A percentile compares a stretch with the other conserved stretches of the same genome.
Evolutionary conservation across 345 rosid genomes (phyloP).

Genomic region (Kernera saxatilis): DNA sequence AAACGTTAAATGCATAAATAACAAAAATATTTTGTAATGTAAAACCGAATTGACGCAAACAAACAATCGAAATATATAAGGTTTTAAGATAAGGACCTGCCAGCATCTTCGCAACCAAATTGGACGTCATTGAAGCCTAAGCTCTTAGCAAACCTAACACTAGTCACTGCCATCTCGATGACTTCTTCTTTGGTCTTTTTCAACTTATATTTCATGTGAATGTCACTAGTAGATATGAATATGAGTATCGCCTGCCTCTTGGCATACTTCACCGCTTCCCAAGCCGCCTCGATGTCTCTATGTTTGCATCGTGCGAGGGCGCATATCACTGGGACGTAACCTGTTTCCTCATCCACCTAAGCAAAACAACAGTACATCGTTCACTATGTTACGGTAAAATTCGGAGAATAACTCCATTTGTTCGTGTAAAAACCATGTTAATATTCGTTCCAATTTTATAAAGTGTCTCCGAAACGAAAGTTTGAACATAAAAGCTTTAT

Average conservation of each 20-base stretch:
- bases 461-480: background rate
- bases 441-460: background rate
- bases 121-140: constrained; percentile 78
- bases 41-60: background rate
- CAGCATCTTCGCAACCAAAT: constrained; percentile 90
- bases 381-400: background rate
- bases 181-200: constrained; percentile 72
- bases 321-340: constrained; percentile 82
- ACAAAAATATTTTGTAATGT: background rate
- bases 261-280: constrained; percentile 88
- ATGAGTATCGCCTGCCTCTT: constrained; percentile 70
- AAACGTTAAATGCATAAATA: background rate
- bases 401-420: background rate
- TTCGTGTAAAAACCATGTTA: background rate
- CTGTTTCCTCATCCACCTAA: constrained; percentile 41
- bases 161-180: constrained; percentile 55
- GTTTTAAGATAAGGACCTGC: constrained; percentile 42
- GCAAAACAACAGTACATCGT: background rate
- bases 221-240: constrained; percentile 79
- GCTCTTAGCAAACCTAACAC: constrained; percentile 57
- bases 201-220: constrained; percentile 78
- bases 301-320: constrained; percentile 71
- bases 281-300: constrained; percentile 54
- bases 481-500: background rate
- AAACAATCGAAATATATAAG: background rate